Evolutionary conservation across 345 rosid species (phyloP).

Genomic region (Lagerstroemia speciosa): DNA sequence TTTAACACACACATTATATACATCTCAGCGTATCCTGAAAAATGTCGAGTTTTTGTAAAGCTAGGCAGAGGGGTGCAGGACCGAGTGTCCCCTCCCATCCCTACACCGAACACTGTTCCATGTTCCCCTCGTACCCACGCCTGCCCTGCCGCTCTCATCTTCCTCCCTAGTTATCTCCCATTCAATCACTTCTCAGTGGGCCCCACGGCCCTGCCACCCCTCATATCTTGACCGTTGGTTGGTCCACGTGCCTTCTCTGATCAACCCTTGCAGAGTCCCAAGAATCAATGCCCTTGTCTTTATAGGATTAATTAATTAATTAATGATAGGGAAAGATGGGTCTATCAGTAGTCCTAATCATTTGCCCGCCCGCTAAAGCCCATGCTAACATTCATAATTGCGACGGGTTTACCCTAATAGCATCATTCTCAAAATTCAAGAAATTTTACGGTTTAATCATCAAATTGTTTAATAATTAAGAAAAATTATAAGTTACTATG

Average conservation of each 20-base stretch:
- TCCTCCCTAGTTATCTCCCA: neutral
- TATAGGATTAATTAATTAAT: neutral
- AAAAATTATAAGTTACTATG: too few relatives aligned
- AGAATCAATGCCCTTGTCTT: slow-evolving; percentile 2
- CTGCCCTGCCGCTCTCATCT: slow-evolving; percentile 3
- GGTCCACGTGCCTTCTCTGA: too few relatives aligned
- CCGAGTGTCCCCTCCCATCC: slow-evolving; percentile 56
- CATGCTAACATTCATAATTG: too few relatives aligned
- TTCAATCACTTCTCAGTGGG: neutral
- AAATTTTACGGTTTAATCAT: too few relatives aligned
- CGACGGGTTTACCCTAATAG: too few relatives aligned
- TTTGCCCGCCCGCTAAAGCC: slow-evolving; percentile 9
- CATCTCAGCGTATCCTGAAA: too few relatives aligned
- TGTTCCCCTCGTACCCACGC: slow-evolving; percentile 30
- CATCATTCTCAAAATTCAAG: too few relatives aligned
- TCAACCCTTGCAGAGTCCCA: neutral
- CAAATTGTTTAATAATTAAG: too few relatives aligned
- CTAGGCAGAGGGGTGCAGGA: slow-evolving; percentile 21
- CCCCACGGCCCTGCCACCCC: neutral
- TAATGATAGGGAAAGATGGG: too few relatives aligned
- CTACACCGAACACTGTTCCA: slow-evolving; percentile 46
- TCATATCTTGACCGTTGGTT: too few relatives aligned
- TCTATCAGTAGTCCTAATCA: slow-evolving; percentile 9
- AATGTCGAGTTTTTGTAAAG: too few relatives aligned
- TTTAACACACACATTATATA: too few relatives aligned